Evolutionary conservation across 306 rosid species (phyloP), one percentile per base, ranked within the genome.

Genomic region (Leucaena leucocephala): DNA sequence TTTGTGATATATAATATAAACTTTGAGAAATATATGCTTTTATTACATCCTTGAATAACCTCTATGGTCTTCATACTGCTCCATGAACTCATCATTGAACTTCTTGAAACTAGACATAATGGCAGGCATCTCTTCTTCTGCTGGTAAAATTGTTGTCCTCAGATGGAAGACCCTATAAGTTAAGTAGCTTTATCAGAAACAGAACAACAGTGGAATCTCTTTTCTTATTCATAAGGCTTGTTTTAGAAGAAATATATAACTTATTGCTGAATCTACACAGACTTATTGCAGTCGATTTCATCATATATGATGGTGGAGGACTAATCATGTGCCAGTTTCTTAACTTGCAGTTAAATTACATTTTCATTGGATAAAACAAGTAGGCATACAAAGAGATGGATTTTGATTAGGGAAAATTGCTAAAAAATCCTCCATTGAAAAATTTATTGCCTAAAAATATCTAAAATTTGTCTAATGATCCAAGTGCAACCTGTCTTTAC

Each of bases 101-200:
- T 93, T 91, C 87, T 90, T 93, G 96, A 91, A 93, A 82, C 96
- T 93, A 8, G 64, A 86, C 99, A 95, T 93, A 66, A 95, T 91
- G 40, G 79, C 96, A 42, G 99, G 98, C 94, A 95, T 93, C 48
- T 91, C 99, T 85, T 95, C 98, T 87, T 95, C 99, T 4, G 91
- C 92, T 15, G 99, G 99, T 83, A 95, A 89, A 81, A 95, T 95
- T 73, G 99, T 95, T 74, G 99, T 95, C 90, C 99, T 90, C 93
- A 95, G 86, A 85, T 95, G 99, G 91, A 95, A 95, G 43, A 93
- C 88, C 88, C 99, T 95, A 22, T 35, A n/a, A 68, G 36, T 6
- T 16, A 43, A 69, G 58, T 35, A 68, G 65, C 81, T 46, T 70
- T 27, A 27, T 59, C 36, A 10, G 39, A 76, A 61, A 69, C 70